Evolutionary conservation across 768 basidiomycete species (phyloP), one percentile per base, ranked within the genome.

Genomic region (Hygrocybe coccinea): DNA sequence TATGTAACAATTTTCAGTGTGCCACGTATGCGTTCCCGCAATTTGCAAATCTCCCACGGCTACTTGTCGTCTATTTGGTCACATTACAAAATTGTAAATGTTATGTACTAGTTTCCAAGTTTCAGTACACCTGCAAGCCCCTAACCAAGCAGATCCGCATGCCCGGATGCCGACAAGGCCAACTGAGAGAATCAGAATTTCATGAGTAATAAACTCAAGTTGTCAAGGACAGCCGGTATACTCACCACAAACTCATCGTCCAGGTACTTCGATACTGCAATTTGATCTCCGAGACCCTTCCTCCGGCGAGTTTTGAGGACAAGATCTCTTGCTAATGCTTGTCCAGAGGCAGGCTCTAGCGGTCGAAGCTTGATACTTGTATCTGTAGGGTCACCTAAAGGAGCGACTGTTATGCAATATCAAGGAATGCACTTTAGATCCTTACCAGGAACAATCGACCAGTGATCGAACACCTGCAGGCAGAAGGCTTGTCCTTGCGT

Each of bases 401-500:
- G 47, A 48, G 34, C 21, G 15, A 35, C 54, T 52, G 54, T 55
- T 50, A 48, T 54, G 56, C 61, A 38, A 59, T 48, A 34, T 60
- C 65, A 8, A 43, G 36, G 19, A 55, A 62, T 51, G 35, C 53
- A 33, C 49, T 41, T 35, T 55, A 39, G 50, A 43, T 59, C 61
- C 84, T 60, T 67, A 89, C 91, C 91, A 63, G 95, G 95, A n/a
- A 98, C 95, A 65, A 95, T 90, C 14, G 89, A 88, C 97, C 97
- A 99, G 65, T 99, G 97, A 70, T 98, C 95, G 71, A 98, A 99
- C 59, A 91, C 84, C 70, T 97, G 95, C 64, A 93, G 76, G 66
- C 94, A 97, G 76, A 97, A 98, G n/a, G 97, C 97, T 71, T 98
- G 97, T 24, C 97, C 97, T 71, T 97, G 93, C 22, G 97, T 99